A percentile compares a stretch with the other conserved stretches of the same genome.
These are phyloP conservation scores for Trichoderma brevicompactum DNA, from an alignment of 2,329 filamentous ascomycete genomes.

Conservation along the genomic window DNA sequence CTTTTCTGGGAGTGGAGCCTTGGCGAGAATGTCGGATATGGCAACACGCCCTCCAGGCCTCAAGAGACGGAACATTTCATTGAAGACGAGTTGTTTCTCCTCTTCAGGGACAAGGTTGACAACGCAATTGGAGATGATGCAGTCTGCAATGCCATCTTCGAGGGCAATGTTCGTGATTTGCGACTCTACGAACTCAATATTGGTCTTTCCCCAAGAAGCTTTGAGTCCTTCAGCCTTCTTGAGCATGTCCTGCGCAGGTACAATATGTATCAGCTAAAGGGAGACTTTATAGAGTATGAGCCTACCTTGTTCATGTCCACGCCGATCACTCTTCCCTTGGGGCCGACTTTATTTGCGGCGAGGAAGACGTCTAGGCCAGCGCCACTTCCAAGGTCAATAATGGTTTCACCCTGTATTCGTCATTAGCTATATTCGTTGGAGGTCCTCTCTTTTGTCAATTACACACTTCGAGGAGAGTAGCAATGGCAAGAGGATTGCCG, in stretches of 20 bases:
- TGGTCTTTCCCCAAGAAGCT: constrained; percentile 43
- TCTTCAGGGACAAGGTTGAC: constrained; percentile 59
- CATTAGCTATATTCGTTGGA: not conserved
- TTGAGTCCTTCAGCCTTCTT: constrained; percentile 53
- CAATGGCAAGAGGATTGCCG: constrained; percentile 56
- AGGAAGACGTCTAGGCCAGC: constrained; percentile 63
- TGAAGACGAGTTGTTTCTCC: constrained; percentile 60
- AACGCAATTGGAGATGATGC: constrained; percentile 67
- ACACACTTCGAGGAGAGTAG: constrained; percentile 50
- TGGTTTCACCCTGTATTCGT: constrained; percentile 52
- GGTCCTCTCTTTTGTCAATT: not conserved
- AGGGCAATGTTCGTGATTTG: constrained; percentile 57
- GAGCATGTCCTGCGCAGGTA: constrained; percentile 54
- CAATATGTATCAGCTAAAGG: not conserved
- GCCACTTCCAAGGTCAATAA: constrained; percentile 62
- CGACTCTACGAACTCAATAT: constrained; percentile 56
- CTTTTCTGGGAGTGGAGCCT: constrained; percentile 51
- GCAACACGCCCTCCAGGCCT: constrained; percentile 62
- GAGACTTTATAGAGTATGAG: too few relatives aligned
- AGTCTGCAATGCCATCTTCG: constrained; percentile 47
- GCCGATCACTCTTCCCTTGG: constrained; percentile 55
- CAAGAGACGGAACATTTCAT: constrained; percentile 62
- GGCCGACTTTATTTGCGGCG: constrained; percentile 55
- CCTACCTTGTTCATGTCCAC: constrained; percentile 63
- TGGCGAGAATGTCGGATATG: constrained; percentile 63